These are phyloP conservation scores for Oxalis stricta DNA, from an alignment of 441 rosid species.

Conservation along the genomic window DNA sequence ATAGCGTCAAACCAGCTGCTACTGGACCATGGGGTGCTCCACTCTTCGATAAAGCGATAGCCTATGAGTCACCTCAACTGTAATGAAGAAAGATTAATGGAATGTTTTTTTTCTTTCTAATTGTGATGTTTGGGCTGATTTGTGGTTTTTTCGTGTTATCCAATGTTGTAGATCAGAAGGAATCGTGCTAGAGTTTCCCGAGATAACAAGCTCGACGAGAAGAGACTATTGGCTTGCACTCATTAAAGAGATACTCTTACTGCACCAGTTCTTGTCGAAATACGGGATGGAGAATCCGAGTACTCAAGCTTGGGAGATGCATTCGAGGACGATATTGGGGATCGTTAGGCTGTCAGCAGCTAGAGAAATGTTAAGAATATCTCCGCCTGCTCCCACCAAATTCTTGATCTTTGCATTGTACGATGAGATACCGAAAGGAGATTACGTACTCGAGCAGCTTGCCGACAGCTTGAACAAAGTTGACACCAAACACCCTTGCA, in stretches of 20 bases:
- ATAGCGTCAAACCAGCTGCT: constrained; percentile 47
- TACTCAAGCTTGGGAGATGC: constrained; percentile 74
- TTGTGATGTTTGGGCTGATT: background rate
- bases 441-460: constrained; percentile 61
- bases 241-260: constrained; percentile 45
- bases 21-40: constrained; percentile 98
- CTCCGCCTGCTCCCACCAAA: constrained; percentile 62
- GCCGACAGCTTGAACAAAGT: constrained; percentile 48
- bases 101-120: background rate
- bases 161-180: constrained; percentile 51
- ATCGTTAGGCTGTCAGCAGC: constrained; percentile 83
- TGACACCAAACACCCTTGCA: constrained; percentile 29
- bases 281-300: constrained; percentile 30
- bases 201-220: constrained; percentile 88
- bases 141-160: too few relatives aligned
- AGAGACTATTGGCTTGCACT: constrained; percentile 85
- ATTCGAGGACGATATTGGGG: constrained; percentile 67
- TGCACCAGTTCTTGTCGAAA: constrained; percentile 65
- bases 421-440: constrained; percentile 84
- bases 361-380: constrained; percentile 72
- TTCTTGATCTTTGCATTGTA: constrained; percentile 76
- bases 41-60: constrained; percentile 80
- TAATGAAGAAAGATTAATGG: constrained; percentile 12
- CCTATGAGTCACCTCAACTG: constrained; percentile 62
- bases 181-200: constrained; percentile 84